These are phyloP conservation scores for Rhizopogon salebrosus DNA, from an alignment of 768 basidiomycete genomes.

Conservation along the genomic window DNA sequence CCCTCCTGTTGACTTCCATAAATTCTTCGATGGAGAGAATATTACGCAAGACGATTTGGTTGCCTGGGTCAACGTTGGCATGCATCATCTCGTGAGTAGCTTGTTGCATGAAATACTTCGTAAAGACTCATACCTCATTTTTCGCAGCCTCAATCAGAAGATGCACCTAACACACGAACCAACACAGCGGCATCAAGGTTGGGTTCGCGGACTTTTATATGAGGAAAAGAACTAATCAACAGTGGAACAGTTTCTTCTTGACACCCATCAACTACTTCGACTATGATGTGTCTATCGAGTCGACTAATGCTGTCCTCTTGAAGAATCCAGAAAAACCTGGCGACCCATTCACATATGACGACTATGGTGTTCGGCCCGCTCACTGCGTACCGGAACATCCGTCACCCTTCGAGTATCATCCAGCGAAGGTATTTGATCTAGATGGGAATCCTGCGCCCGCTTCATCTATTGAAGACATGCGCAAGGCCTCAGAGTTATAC, in stretches of 20 bases:
- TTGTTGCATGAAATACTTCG: neutral
- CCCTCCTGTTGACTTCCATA: slow-evolving; percentile 53
- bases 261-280: slow-evolving; percentile 66
- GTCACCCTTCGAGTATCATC: slow-evolving; percentile 34
- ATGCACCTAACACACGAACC: slow-evolving; percentile 56
- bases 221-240: neutral
- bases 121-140: neutral
- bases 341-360: slow-evolving; percentile 38
- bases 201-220: slow-evolving; percentile 3
- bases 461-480: slow-evolving; percentile 33
- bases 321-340: slow-evolving; percentile 33
- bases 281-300: slow-evolving; percentile 55
- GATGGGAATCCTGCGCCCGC: slow-evolving; percentile 28
- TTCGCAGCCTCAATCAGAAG: slow-evolving; percentile 56
- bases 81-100: slow-evolving; percentile 50
- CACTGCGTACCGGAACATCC: slow-evolving; percentile 35
- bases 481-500: slow-evolving; percentile 33
- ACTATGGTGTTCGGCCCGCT: slow-evolving; percentile 44
- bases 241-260: slow-evolving; percentile 42
- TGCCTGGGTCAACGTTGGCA: slow-evolving; percentile 63
- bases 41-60: slow-evolving; percentile 63
- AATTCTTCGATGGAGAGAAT: slow-evolving; percentile 60
- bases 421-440: slow-evolving; percentile 27
- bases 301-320: slow-evolving; percentile 47
- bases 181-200: slow-evolving; percentile 52